Conservation (phyloP, 83 land plant species). For the Isoetes engelmannii region DNA sequence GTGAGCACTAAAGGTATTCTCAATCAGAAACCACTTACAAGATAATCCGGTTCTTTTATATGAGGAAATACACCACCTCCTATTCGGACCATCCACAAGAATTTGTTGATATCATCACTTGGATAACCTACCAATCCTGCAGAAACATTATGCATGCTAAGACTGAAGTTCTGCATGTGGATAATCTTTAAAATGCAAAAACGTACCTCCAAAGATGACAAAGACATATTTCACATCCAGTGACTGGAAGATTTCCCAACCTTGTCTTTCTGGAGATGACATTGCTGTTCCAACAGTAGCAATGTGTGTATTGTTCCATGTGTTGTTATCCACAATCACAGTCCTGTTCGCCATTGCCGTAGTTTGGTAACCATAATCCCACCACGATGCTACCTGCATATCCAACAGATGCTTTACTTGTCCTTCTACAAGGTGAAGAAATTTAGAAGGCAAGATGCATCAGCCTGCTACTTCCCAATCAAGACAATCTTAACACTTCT, state of each 20-base stretch:
- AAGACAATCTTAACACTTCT: too few species aligned
- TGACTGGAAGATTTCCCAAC: constrained; percentile 90
- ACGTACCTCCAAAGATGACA: constrained; percentile 90
- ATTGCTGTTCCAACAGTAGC: constrained; percentile 99
- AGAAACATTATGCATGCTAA: not conserved
- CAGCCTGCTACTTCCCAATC: too few species aligned
- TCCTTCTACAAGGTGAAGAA: too few species aligned
- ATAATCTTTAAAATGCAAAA: not conserved
- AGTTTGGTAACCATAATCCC: constrained; percentile 99
- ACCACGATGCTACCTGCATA: constrained; percentile 96
- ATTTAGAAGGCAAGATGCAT: too few species aligned
- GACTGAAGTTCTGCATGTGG: not conserved
- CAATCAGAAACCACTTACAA: constrained; percentile 44
- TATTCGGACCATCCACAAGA: constrained; percentile 99
- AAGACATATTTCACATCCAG: constrained; percentile 98
- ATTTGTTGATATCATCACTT: constrained; percentile 98
- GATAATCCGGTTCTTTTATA: constrained; percentile 95
- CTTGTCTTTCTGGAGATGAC: constrained; percentile 97
- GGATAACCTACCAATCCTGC: constrained; percentile 96
- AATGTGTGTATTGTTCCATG: constrained; percentile 99
- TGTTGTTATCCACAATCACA: constrained; percentile 95
- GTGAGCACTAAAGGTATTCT: not conserved
- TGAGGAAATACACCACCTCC: constrained; percentile 99
- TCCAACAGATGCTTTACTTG: not conserved
- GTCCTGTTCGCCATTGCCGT: constrained; percentile 99